Evolutionary conservation across 768 basidiomycete species (phyloP).

Genomic region (Sporobolomyces roseus): DNA sequence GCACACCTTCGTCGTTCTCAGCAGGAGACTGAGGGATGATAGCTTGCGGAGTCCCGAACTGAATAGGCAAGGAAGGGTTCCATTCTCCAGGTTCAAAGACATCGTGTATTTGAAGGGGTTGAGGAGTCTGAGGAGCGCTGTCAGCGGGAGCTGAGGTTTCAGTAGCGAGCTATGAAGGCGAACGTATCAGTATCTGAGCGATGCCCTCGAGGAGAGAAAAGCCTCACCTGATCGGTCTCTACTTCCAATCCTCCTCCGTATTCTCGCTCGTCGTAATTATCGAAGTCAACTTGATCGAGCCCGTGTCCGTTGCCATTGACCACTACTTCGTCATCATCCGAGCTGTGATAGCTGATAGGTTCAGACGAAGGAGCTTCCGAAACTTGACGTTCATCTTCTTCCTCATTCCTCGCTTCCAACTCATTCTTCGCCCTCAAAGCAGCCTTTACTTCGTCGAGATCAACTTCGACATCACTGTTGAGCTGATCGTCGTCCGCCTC

Average conservation of each 20-base stretch:
- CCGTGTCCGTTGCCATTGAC: neutral
- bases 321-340: neutral
- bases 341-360: constrained; percentile 27
- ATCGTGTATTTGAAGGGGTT: neutral
- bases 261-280: neutral
- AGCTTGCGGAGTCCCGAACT: constrained; percentile 6
- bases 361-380: constrained; percentile 23
- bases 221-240: neutral
- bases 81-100: constrained; percentile 30
- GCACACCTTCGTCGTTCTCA: too few species aligned
- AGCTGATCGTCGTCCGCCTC: neutral
- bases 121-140: too few species aligned
- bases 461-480: neutral
- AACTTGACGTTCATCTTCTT: neutral
- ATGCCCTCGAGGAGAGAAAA: neutral
- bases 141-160: too few species aligned
- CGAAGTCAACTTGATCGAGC: neutral
- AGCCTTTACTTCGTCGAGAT: neutral
- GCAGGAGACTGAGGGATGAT: too few species aligned
- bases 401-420: neutral
- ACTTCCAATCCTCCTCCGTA: neutral
- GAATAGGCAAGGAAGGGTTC: constrained; percentile 14
- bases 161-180: too few species aligned
- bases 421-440: neutral
- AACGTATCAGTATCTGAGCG: too few species aligned